Evolutionary conservation across 2,329 filamentous ascomycete genomes (phyloP), one percentile per base, ranked within the genome.

Genomic region (Coniochaeta sp.): DNA sequence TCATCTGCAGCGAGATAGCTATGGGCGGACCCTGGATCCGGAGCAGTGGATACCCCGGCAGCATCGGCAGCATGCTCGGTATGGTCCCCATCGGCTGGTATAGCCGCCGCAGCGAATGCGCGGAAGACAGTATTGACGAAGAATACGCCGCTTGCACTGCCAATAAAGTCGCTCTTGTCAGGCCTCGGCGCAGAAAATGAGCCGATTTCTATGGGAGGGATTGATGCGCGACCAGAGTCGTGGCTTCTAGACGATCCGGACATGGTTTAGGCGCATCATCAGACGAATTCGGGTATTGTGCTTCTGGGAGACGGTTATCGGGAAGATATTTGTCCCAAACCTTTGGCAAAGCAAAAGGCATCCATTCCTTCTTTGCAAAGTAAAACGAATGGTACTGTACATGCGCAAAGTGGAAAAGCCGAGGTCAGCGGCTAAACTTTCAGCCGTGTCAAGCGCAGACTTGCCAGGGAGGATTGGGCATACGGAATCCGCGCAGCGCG

Each of bases 121-220:
- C 75, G 74, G 47, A 77, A 77, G 59, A 82, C 80, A 1, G 80
- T 82, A 61, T 82, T 81, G 64, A 79, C 74, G 67, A 82, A 82
- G 68, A 77, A 82, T 52, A 82, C 77, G 3, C 80, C 80, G 44
- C 76, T 80, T 14, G 78, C 78, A 64, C 77, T 80, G 28, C 80
- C 80, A 32, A 82, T 77, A 65, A 81, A 82, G 58, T 80, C 74
- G 57, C 78, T 80, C 61, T 78, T 75, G 42, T 77, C 72, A 42
- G 73, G 73, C 3, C 73, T 72, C 55, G 75, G 71, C 22, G 75
- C 73, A 30, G 71, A 75, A 58, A 77, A 65, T 58, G 74, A 76
- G 55, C 75, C 75, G 54, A 76, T 74, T 65, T 77, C 74, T 28
- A 65, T 60, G 19, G 63, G 61, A 1, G 62, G 62, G 17, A 62